A percentile compares a stretch with the other conserved stretches of the same genome.
Conservation (phyloP, 495 filamentous ascomycete species). For the Tuber aestivum region DNA sequence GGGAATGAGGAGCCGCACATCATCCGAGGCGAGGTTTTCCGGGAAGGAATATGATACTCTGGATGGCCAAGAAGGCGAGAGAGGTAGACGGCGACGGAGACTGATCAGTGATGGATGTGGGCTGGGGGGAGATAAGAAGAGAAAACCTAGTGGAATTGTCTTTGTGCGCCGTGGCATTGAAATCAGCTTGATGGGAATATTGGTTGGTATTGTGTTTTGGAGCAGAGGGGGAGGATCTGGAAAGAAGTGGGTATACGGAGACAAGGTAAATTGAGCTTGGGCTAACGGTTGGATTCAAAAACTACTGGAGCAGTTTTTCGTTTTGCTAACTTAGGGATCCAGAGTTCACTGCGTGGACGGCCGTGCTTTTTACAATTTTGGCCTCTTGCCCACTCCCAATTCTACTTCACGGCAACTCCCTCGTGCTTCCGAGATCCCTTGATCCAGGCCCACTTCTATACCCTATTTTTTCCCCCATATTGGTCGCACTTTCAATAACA, state of each 20-base stretch:
- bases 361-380: constrained; percentile 20
- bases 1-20: constrained; percentile 28
- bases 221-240: constrained; percentile 34
- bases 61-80: constrained; percentile 21
- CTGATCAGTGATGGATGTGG: constrained; percentile 5
- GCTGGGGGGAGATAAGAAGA: constrained; percentile 15
- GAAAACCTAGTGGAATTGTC: constrained; percentile 33
- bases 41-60: constrained; percentile 30
- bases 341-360: constrained; percentile 30
- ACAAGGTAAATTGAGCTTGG: constrained; percentile 21
- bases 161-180: constrained; percentile 38
- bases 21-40: constrained; percentile 32
- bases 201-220: constrained; percentile 31
- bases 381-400: constrained; percentile 32
- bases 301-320: background rate
- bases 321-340: background rate
- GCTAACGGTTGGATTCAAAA: constrained; percentile 1
- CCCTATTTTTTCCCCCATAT: constrained; percentile 66
- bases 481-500: constrained; percentile 72
- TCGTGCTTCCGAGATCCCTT: constrained; percentile 51
- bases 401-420: constrained; percentile 17
- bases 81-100: constrained; percentile 24
- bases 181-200: constrained; percentile 33
- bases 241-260: constrained; percentile 30
- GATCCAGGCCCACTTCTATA: constrained; percentile 91